Percentiles rank a stretch among this genome's conserved stretches.
Evolutionary conservation across 352 stramenopile genomes (phyloP).

Genomic region (Globisporangium barbulae): DNA sequence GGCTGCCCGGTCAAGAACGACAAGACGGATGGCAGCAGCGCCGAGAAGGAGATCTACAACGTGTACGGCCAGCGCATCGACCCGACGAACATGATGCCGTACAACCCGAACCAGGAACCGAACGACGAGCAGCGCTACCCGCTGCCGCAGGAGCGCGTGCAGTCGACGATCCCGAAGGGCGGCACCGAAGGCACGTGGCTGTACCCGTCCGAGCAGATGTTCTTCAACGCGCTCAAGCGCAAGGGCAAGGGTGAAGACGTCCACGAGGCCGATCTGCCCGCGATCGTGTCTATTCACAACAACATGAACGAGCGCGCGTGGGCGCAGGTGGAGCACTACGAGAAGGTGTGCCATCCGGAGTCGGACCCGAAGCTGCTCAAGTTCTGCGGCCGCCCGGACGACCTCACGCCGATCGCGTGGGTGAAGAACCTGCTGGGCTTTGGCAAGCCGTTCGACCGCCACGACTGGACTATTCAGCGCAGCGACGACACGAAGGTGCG

Average conservation of each 20-base stretch:
- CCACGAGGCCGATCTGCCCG: slow-evolving; percentile 91
- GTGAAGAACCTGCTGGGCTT: slow-evolving; percentile 88
- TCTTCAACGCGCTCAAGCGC: slow-evolving; percentile 97
- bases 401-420: slow-evolving; percentile 94
- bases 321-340: slow-evolving; percentile 97
- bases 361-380: slow-evolving; percentile 91
- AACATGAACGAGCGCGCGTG: slow-evolving; percentile 99
- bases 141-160: slow-evolving; percentile 91
- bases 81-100: slow-evolving; percentile 98
- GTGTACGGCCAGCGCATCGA: slow-evolving; percentile 97
- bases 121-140: slow-evolving; percentile 86
- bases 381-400: slow-evolving; percentile 95
- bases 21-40: slow-evolving; percentile 13
- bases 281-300: slow-evolving; percentile 99
- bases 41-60: slow-evolving; percentile 89
- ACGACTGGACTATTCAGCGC: slow-evolving; percentile 97
- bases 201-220: slow-evolving; percentile 99
- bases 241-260: slow-evolving; percentile 98
- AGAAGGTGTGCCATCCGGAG: slow-evolving; percentile 86
- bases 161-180: slow-evolving; percentile 96
- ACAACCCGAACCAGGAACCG: slow-evolving; percentile 94
- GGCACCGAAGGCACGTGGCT: slow-evolving; percentile 94
- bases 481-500: slow-evolving; percentile 89
- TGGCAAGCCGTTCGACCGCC: slow-evolving; percentile 94
- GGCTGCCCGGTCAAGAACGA: slow-evolving; percentile 60